A percentile compares a stretch with the other conserved stretches of the same genome.
Evolutionary conservation across 768 basidiomycete species (phyloP).

Genomic region (Amanita subjunquillea): DNA sequence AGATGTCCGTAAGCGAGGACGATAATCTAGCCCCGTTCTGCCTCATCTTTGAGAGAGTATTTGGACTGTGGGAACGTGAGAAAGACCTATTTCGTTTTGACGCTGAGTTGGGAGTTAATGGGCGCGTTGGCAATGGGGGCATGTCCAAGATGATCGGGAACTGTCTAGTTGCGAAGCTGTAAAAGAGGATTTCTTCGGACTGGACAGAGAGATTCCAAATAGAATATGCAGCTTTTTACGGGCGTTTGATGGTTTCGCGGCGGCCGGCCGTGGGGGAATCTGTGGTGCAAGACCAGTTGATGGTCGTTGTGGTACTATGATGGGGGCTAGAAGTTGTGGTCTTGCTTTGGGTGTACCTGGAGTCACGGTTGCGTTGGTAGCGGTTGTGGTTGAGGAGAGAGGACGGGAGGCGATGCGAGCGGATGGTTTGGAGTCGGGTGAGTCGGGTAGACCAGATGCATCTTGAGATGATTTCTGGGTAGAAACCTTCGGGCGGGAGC

Average conservation of each 20-base stretch:
- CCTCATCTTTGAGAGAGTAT: constrained; percentile 16
- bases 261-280: constrained; percentile 14
- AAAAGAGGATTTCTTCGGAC: constrained; percentile 25
- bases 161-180: constrained; percentile 22
- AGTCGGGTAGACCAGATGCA: constrained; percentile 4
- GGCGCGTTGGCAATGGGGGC: constrained; percentile 9
- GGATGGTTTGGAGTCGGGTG: constrained; percentile 31
- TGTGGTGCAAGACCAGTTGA: neutral
- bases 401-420: constrained; percentile 49
- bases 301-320: constrained; percentile 14
- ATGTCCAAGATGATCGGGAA: constrained; percentile 15
- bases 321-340: constrained; percentile 16
- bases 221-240: constrained; percentile 34
- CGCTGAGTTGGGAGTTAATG: constrained; percentile 12
- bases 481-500: constrained; percentile 35
- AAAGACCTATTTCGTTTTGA: constrained; percentile 19
- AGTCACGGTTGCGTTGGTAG: constrained; percentile 50
- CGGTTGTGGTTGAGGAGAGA: constrained; percentile 53
- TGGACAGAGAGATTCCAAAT: constrained; percentile 31
- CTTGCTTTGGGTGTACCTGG: constrained; percentile 40
- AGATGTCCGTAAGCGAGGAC: neutral
- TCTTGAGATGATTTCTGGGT: constrained; percentile 12
- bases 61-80: constrained; percentile 21
- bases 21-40: constrained; percentile 16
- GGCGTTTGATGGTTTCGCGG: constrained; percentile 25